Percentiles rank a stretch among this genome's conserved stretches.
Conservation (phyloP, 164 flowering plant species). For the Kalanchoe fedtschenkoi region DNA sequence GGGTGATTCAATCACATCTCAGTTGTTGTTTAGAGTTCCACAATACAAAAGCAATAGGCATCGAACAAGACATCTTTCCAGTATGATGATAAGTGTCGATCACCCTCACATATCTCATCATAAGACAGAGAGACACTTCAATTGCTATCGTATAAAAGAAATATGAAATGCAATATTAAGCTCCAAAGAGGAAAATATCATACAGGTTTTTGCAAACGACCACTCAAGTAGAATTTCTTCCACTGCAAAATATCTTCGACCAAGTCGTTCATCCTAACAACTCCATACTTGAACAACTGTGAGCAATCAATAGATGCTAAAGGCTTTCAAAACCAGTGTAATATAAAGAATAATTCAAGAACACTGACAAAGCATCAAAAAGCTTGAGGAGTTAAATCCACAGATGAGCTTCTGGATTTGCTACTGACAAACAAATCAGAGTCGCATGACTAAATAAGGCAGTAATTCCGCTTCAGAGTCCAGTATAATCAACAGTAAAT, state of each 20-base stretch:
- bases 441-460: background rate
- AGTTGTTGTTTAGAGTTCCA: background rate
- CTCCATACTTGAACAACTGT: slow-evolving; percentile 85
- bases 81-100: background rate
- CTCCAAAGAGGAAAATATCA: slow-evolving; percentile 12
- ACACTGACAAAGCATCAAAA: background rate
- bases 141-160: too few species aligned
- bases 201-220: slow-evolving; percentile 94
- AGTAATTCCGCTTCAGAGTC: background rate
- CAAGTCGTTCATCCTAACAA: slow-evolving; percentile 80
- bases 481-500: background rate
- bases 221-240: slow-evolving; percentile 81
- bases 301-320: slow-evolving; percentile 8
- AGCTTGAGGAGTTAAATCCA: background rate
- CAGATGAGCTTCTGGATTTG: background rate
- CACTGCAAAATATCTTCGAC: slow-evolving; percentile 63
- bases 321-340: too few species aligned
- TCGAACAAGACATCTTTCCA: background rate
- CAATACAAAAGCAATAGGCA: background rate
- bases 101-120: background rate
- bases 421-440: too few species aligned
- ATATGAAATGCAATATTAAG: background rate
- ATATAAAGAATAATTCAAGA: background rate
- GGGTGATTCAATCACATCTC: background rate
- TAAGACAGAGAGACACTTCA: background rate